Evolutionary conservation across 768 basidiomycete genomes (phyloP).

Genomic region (Lentinula sp.): DNA sequence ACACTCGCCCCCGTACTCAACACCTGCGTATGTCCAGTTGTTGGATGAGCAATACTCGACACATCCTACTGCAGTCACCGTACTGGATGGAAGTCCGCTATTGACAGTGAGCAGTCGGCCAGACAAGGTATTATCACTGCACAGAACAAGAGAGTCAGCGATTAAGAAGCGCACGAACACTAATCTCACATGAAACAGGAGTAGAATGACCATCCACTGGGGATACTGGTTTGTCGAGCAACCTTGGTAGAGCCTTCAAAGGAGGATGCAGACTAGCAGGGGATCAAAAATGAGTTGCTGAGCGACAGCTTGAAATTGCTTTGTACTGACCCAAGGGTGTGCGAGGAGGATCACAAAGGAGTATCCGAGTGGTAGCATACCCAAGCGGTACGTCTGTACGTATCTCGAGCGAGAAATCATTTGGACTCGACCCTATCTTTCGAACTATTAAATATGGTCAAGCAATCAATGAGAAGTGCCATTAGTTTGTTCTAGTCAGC

Average conservation of each 20-base stretch:
- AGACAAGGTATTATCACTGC: background rate
- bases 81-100: background rate
- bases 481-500: no score
- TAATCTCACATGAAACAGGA: background rate
- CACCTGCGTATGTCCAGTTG: background rate
- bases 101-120: background rate
- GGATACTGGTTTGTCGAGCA: background rate
- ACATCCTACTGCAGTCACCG: background rate
- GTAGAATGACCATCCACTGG: background rate
- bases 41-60: background rate
- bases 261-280: no score
- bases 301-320: no score
- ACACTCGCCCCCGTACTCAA: background rate
- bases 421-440: no score
- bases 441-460: no score
- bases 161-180: background rate
- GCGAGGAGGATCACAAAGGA: no score
- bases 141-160: background rate
- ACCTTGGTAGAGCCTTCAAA: background rate
- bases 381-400: no score
- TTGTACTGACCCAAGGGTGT: no score
- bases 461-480: no score
- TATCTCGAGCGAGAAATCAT: no score
- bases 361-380: no score
- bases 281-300: no score